Percentiles rank a stretch among this genome's conserved stretches.
phyloP scores from a whole-genome alignment of 225 moss, liverwort and hornwort species.

The Bryoerythrophyllum caledonicum region DNA sequence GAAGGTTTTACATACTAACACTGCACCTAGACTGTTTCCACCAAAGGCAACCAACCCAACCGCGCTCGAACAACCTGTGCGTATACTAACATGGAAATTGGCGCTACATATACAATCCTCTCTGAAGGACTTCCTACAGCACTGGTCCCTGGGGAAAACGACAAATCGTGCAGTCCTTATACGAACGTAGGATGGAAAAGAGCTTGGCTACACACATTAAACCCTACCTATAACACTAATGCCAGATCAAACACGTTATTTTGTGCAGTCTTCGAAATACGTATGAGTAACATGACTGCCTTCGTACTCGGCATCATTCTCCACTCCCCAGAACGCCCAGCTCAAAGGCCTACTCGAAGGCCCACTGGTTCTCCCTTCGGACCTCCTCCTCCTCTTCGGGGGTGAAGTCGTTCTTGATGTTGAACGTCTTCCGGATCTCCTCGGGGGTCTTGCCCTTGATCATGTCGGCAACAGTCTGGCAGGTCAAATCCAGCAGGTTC shows the following conservation, averaged over 20 bases:
- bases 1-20: conserved; percentile 24
- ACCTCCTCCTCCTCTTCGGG: conserved; percentile 54
- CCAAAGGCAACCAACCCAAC: conserved; percentile 10
- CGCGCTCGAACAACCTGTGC: conserved; percentile 13
- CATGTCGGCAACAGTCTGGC: conserved; percentile 57
- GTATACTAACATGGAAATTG: conserved; percentile 13
- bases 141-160: conserved; percentile 8
- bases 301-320: conserved; percentile 16
- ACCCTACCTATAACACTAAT: conserved; percentile 32
- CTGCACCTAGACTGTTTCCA: conserved; percentile 17
- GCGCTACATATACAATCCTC: conserved; percentile 19
- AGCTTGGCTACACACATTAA: conserved; percentile 27
- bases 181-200: conserved; percentile 1
- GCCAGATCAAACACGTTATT: conserved; percentile 40
- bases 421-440: conserved; percentile 53
- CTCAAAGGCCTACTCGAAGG: conserved; percentile 34
- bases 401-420: conserved; percentile 54
- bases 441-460: conserved; percentile 52
- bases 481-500: conserved; percentile 56
- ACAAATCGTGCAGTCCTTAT: conserved; percentile 19
- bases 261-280: conserved; percentile 26
- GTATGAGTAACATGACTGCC: conserved; percentile 22
- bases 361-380: conserved; percentile 57
- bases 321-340: conserved; percentile 16
- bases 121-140: conserved; percentile 13